phyloP scores from a whole-genome alignment of 371 early-diverging fungal genomes.

The Nematocida parisii region DNA sequence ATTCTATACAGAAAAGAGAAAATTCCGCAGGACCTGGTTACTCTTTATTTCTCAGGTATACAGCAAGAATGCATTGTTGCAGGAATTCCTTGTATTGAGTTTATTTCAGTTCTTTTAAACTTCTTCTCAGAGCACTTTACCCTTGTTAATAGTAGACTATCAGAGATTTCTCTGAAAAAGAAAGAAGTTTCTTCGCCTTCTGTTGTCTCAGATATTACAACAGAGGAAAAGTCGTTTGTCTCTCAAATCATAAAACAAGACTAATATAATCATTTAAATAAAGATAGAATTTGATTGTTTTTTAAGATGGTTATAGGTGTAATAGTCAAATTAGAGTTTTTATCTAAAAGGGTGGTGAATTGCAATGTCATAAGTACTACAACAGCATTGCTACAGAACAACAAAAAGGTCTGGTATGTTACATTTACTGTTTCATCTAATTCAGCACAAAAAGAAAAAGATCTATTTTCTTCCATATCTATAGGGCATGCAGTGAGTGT shows the following conservation, averaged over 20 bases:
- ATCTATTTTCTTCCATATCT: neutral
- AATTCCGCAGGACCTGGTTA: constrained; percentile 18
- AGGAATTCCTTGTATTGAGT: constrained; percentile 4
- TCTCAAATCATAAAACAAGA: constrained; percentile 49
- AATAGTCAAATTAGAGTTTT: neutral
- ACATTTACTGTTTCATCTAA: neutral
- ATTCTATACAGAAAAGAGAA: constrained; percentile 46
- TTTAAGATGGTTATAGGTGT: neutral
- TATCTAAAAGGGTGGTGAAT: neutral
- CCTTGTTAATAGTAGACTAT: constrained; percentile 17
- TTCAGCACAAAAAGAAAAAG: neutral
- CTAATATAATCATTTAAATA: neutral
- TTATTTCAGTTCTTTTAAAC: constrained; percentile 11
- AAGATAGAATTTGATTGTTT: neutral
- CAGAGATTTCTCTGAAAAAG: constrained; percentile 1
- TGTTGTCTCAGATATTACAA: constrained; percentile 6
- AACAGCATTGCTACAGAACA: neutral
- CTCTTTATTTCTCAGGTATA: constrained; percentile 37
- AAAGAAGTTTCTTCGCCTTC: neutral
- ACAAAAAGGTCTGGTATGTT: neutral
- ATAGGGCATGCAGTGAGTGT: constrained; percentile 4
- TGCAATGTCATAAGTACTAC: neutral
- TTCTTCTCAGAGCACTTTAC: constrained; percentile 55
- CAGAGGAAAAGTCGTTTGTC: constrained; percentile 48
- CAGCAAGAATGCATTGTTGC: constrained; percentile 30